Evolutionary conservation across 345 rosid genomes (phyloP), one percentile per base, ranked within the genome.

Genomic region (Eutrema heterophyllum): DNA sequence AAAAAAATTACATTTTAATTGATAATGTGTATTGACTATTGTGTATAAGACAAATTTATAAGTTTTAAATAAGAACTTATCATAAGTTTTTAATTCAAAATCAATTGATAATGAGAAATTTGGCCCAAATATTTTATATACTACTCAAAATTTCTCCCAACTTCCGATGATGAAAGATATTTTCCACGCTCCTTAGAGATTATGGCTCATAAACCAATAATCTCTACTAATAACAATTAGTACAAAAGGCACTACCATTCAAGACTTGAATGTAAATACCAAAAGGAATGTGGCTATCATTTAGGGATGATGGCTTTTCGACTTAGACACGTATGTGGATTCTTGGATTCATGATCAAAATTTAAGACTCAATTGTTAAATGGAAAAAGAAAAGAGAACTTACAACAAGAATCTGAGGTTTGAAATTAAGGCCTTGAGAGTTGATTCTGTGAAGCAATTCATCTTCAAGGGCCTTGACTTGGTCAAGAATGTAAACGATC

Each of bases 401-500:
- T 57, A 89, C 97, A 79, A 93, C 96, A 43, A 91, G 70, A 73
- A 91, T 87, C 80, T 89, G 93, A 39, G 97, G 98, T 81, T 83
- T 93, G 50, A 82, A 77, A 33, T 78, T 78, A 27, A 86, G 95
- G 12, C 98, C 98, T 64, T 89, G 98, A 48, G 78, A 81, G 79
- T 84, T 81, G 59, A 88, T 84, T 63, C 93, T 78, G 21, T 81
- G 82, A 29, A 93, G 84, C 82, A 93, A 62, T 64, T 91, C 98
- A 21, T 89, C 89, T 72, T 93, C 97, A 83, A 93, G 51, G 15
- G 97, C 98, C 79, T 70, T 89, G 67, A 91, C 97, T 86, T 93
- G 98, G 75, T 93, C 97, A 77, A 91, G 74, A 75, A 89, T 89
- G 82, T 93, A 93, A 61, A 93, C 98, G 2, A 93, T 88, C 83